Base-by-base conservation (phyloP, 2,329 filamentous ascomycete species). In the Aspergillus alliaceus region DNA sequence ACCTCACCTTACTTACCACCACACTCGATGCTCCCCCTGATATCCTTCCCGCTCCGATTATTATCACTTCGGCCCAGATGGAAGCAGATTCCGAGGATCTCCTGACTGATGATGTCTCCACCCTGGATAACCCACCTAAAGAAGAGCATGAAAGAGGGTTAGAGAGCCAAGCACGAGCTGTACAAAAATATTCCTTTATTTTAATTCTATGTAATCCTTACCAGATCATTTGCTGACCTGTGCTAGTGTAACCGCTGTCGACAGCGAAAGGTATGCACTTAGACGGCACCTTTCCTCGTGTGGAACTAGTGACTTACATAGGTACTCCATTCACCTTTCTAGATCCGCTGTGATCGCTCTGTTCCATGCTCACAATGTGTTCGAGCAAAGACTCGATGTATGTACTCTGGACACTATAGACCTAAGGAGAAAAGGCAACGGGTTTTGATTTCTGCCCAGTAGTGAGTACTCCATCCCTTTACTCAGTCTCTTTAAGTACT, bases 181-280 rank as follows among this genome's bases (percentile, higher is more conserved):
- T 44, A 44, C 24, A 24, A 44, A n/a, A 11, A 9, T 29, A n/a
- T 2, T 29, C 15, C 14, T 29, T 3, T 15, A 14, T 15, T 42
- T 7, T 8, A 25, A 6, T 3, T n/a, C 6, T 15, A 14, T 15
- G 2, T 14, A 9, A 12, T 15, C 40, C 25, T 42, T 5, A 27
- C 20, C 24, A 27, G 24, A 18, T n/a, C 24, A 7, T n/a, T 29
- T 27, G 40, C n/a, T 44, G 24, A 44, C 24, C 24, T 8, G 27
- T 27, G 24, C 24, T 44, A 59, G 57, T 59, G 57, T 52, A 51
- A 57, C 39, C 54, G 54, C 22, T 59, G 57, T 40, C 57, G 57
- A 3, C 57, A 57, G 27, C 54, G 57, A 29, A 57, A 59, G 47
- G 57, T 59, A 12, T 2, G 24, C 15, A 35, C n/a, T n/a, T n/a